Base-by-base conservation (phyloP, 495 filamentous ascomycete genomes). In the Penicillium bovifimosum region DNA sequence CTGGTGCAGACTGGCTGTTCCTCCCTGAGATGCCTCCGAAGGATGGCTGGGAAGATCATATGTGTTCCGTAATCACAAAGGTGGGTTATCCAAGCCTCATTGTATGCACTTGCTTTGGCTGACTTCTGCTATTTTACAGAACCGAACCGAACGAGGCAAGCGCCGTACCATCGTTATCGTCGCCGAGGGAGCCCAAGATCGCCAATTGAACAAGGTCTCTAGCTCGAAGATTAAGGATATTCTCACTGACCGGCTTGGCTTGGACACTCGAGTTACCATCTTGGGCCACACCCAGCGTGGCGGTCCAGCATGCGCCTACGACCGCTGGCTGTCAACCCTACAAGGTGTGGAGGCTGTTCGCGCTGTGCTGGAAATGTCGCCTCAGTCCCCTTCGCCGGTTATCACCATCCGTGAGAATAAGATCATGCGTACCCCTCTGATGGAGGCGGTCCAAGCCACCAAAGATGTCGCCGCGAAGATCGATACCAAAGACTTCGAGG, bases 391-490 rank as follows among this genome's bases (percentile, higher is more conserved):
- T n/a, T 93, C 88, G 34, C 90, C 90, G 36, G 88, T 99, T 60
- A 97, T 99, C 62, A 86, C 88, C 53, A 88, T 99, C 46, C 91
- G 84, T 47, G 95, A 99, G 76, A 99, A 99, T 78, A 96, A 99
- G 75, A 96, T 99, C 59, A 78, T 87, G 54, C 82, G 91, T 42
- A 91, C 87, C 55, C 86, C 90, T 16, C 74, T 99, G 10, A 84
- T 96, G 73, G 82, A 96, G 59, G 92, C 95, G 2, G 92, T 99
- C 2, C 72, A 79, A 43, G 79, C 84, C 52, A 97, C 95, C 5
- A 84, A 96, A 62, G 76, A 85, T 52, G 90, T 97, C 6, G 83
- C 91, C 5, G 77, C 74, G 55, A 86, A 86, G 29, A 96, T 99
- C 52, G 74, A 88, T 14, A 80, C 73, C 4, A 87, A 87, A 53